These are phyloP conservation scores for Eutrema japonicum DNA, from an alignment of 345 rosid genomes.

Conservation along the genomic window DNA sequence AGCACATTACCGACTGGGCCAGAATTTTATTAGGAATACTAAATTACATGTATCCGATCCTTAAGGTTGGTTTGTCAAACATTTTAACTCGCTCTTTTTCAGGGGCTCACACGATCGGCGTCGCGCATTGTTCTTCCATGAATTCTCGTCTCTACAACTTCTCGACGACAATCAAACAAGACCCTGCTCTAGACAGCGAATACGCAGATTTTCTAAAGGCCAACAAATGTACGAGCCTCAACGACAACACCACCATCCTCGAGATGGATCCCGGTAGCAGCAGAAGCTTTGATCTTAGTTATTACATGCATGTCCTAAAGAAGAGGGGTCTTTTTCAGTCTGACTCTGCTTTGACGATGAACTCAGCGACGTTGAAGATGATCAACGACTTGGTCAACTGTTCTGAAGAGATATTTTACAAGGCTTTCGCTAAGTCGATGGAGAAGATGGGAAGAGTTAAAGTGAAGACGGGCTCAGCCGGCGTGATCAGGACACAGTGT, in stretches of 20 bases:
- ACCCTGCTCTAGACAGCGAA: conserved; percentile 68
- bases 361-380: conserved; percentile 50
- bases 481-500: conserved; percentile 76
- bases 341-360: conserved; percentile 68
- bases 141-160: conserved; percentile 69
- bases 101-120: conserved; percentile 90
- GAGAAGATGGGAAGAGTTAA: conserved; percentile 75
- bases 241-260: conserved; percentile 61
- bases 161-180: conserved; percentile 62
- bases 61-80: too few relatives aligned
- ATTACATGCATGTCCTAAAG: conserved; percentile 57
- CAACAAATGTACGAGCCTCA: conserved; percentile 62
- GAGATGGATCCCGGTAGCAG: conserved; percentile 90
- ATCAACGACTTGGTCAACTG: conserved; percentile 58
- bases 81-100: not conserved
- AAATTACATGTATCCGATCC: too few relatives aligned
- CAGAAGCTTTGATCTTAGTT: conserved; percentile 71
- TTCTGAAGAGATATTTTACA: conserved; percentile 52
- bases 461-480: conserved; percentile 69
- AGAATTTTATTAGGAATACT: too few relatives aligned
- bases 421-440: conserved; percentile 69
- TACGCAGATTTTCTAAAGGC: conserved; percentile 76
- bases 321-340: conserved; percentile 81
- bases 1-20: too few relatives aligned
- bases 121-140: conserved; percentile 74